Percentiles rank a stretch among this genome's conserved stretches.
Conservation (phyloP, 495 filamentous ascomycete species). For the Penicillium lividum region DNA sequence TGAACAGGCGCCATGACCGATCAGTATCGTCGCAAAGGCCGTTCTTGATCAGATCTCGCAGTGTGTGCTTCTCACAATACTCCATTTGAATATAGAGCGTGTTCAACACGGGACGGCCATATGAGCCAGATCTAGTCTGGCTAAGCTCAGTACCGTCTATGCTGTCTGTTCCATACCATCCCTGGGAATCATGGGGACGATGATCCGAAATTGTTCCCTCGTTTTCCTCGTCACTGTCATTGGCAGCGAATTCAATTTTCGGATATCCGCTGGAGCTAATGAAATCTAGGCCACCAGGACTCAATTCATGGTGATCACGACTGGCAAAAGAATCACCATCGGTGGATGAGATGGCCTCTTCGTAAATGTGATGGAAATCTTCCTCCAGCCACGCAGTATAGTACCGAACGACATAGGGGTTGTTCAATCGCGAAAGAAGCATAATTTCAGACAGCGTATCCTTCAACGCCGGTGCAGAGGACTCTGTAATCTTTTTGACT, state of each 20-base stretch:
- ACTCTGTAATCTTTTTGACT: conserved; percentile 91
- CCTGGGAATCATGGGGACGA: conserved; percentile 24
- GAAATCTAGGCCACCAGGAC: conserved; percentile 85
- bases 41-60: conserved; percentile 85
- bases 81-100: conserved; percentile 92
- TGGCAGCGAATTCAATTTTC: conserved; percentile 70
- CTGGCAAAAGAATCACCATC: conserved; percentile 48
- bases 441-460: conserved; percentile 91
- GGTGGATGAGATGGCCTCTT: conserved; percentile 58
- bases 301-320: conserved; percentile 62
- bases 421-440: conserved; percentile 85
- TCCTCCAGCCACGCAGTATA: conserved; percentile 95
- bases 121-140: conserved; percentile 39
- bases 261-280: conserved; percentile 86
- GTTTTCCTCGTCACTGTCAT: conserved; percentile 65
- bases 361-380: conserved; percentile 55
- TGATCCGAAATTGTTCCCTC: conserved; percentile 36
- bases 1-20: conserved; percentile 84
- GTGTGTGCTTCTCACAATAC: conserved; percentile 91
- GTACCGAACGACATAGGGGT: conserved; percentile 94
- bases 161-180: conserved; percentile 24
- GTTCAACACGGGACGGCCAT: conserved; percentile 47
- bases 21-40: conserved; percentile 70
- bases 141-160: conserved; percentile 34
- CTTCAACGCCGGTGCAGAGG: conserved; percentile 73